Evolutionary conservation across 352 stramenopile species (phyloP), one percentile per base, ranked within the genome.

Genomic region (Phytophthora sojae): DNA sequence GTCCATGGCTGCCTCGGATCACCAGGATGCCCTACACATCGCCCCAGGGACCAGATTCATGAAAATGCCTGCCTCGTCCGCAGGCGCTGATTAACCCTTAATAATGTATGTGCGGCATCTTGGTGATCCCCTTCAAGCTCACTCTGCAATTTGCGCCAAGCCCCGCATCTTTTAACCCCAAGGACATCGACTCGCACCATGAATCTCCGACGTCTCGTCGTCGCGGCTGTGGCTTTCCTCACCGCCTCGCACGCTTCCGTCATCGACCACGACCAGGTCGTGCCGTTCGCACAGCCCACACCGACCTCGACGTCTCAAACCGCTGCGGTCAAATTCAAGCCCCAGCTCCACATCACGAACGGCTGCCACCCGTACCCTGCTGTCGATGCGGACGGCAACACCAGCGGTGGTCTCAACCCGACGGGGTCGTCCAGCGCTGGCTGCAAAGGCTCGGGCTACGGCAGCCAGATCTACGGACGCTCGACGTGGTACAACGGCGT

Each of bases 281-380:
- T 59, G 19, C 53, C 53, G 11, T 50, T 59, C 6, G 32, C 53
- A 6, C 53, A 59, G 21, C 53, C 30, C 9, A 50, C 32, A 12
- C 54, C 54, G 8, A 50, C 54, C 3, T 49, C 32, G n/a, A 60
- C 8, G 9, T 29, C 42, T 15, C 54, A 60, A 32, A 17, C 5
- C 4, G 9, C 42, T 8, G 55, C 37, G 2, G 37, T 61, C 35
- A 61, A 51, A 17, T 52, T 52, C 45, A 52, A 52, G 3, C 45
- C 4, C 45, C 45, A 52, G 45, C 45, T 29, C 14, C 45, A 52
- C 37, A 52, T 52, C 55, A 29, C 32, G 8, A 61, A 51, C 21
- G 55, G 55, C 6, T 77, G 73, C 61, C 63, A 71, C 42, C 57
- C 73, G 30, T 80, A 80, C 69, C 64, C 69, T 4, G 73, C 69